These are phyloP conservation scores for Piloderma croceum DNA, from an alignment of 768 basidiomycete genomes.

Conservation along the genomic window DNA sequence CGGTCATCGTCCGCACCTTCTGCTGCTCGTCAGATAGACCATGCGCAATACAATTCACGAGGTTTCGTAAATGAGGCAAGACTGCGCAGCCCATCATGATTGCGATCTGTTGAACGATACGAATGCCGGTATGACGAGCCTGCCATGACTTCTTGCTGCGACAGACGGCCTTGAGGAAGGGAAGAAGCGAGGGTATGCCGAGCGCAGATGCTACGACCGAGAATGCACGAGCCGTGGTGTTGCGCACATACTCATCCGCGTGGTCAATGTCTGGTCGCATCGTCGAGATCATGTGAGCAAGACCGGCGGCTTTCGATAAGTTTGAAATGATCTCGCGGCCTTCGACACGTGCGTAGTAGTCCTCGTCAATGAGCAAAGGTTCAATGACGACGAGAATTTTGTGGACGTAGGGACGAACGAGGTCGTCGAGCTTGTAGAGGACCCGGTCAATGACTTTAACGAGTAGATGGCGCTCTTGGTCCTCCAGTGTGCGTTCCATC, in stretches of 20 bases:
- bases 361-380: conserved; percentile 96
- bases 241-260: conserved; percentile 97
- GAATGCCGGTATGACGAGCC: conserved; percentile 97
- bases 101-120: conserved; percentile 98
- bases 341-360: conserved; percentile 94
- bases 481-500: conserved; percentile 96
- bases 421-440: conserved; percentile 96
- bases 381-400: conserved; percentile 99
- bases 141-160: conserved; percentile 99
- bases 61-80: conserved; percentile 90
- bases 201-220: conserved; percentile 98
- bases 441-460: conserved; percentile 99
- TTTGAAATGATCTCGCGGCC: conserved; percentile 99
- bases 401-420: conserved; percentile 98
- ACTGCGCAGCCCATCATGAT: conserved; percentile 99
- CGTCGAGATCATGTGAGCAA: conserved; percentile 99
- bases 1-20: conserved; percentile 95
- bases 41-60: conserved; percentile 94
- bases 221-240: conserved; percentile 97
- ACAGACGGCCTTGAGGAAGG: conserved; percentile 98
- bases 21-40: conserved; percentile 93
- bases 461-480: conserved; percentile 95
- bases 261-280: conserved; percentile 99
- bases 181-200: conserved; percentile 94
- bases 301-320: conserved; percentile 95